A percentile compares a stretch with the other conserved stretches of the same genome.
Conservation (phyloP, 192 early-diverging fungal species). For the Coemansia sp. region DNA sequence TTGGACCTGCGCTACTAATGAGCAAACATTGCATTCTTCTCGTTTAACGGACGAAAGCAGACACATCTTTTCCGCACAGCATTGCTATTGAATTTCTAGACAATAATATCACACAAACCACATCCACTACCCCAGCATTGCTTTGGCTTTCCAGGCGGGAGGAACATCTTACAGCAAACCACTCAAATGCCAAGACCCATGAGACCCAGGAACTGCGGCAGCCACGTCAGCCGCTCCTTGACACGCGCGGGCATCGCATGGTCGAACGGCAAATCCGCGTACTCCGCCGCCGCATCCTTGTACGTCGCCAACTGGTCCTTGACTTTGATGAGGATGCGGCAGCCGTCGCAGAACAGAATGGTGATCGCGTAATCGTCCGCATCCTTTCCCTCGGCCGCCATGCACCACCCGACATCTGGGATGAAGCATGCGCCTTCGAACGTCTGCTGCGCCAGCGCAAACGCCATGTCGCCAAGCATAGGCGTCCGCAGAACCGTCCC, state of each 20-base stretch:
- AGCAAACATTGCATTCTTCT: background rate
- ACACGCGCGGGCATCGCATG: slow-evolving; percentile 35
- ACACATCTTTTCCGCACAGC: too few species aligned
- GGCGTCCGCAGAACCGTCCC: slow-evolving; percentile 22
- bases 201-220: slow-evolving; percentile 38
- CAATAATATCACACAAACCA: too few species aligned
- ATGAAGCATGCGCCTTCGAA: slow-evolving; percentile 42
- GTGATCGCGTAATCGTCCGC: slow-evolving; percentile 29
- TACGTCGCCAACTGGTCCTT: slow-evolving; percentile 28
- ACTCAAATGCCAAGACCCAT: slow-evolving; percentile 28
- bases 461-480: slow-evolving; percentile 10
- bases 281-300: slow-evolving; percentile 19
- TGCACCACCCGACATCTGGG: slow-evolving; percentile 54
- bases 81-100: too few species aligned
- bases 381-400: slow-evolving; percentile 25
- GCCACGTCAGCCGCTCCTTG: slow-evolving; percentile 32
- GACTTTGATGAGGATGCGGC: slow-evolving; percentile 38
- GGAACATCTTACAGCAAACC: background rate
- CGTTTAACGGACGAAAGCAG: too few species aligned
- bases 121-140: too few species aligned
- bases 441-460: slow-evolving; percentile 7
- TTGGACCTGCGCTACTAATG: slow-evolving; percentile 33
- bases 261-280: slow-evolving; percentile 30
- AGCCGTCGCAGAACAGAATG: slow-evolving; percentile 51
- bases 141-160: too few species aligned